Conservation (phyloP, 352 stramenopile species). For the Globisporangium cystogenes region DNA sequence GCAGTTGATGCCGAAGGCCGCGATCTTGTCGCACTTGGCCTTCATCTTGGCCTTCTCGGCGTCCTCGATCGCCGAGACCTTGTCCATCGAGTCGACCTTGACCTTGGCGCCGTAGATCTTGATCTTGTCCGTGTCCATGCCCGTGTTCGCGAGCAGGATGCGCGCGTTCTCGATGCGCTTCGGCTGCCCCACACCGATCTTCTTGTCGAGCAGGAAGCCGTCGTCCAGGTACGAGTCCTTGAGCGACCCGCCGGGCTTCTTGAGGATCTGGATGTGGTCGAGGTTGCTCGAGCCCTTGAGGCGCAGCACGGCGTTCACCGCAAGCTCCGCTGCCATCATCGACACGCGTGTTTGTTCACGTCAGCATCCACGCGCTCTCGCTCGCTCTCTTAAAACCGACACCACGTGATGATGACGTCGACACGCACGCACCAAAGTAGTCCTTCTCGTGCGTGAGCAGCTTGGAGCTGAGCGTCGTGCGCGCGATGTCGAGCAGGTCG, state of each 20-base stretch:
- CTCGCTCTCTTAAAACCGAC: no score
- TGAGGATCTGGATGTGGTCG: slow-evolving; percentile 99
- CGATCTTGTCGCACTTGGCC: slow-evolving; percentile 97
- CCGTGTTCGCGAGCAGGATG: slow-evolving; percentile 98
- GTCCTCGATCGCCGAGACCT: slow-evolving; percentile 98
- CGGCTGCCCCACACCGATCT: slow-evolving; percentile 93
- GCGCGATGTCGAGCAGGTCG: slow-evolving; percentile 96
- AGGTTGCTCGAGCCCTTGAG: slow-evolving; percentile 94
- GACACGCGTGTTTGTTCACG: no score
- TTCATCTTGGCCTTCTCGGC: slow-evolving; percentile 99
- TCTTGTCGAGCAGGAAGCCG: slow-evolving; percentile 98
- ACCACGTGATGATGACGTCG: neutral
- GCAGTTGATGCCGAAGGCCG: slow-evolving; percentile 97
- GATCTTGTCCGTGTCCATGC: slow-evolving; percentile 99
- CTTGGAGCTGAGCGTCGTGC: slow-evolving; percentile 98
- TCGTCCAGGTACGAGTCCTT: slow-evolving; percentile 98
- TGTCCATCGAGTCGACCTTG: slow-evolving; percentile 98
- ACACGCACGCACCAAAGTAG: slow-evolving; percentile 85
- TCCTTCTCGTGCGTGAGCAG: slow-evolving; percentile 98
- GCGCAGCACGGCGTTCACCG: slow-evolving; percentile 95
- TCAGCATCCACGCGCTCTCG: no score
- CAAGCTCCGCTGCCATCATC: slow-evolving; percentile 65
- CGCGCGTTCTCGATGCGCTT: slow-evolving; percentile 97
- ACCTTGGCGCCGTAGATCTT: slow-evolving; percentile 99
- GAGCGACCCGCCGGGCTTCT: slow-evolving; percentile 95